Evolutionary conservation across 1,284 basidiomycete genomes (phyloP).

Genomic region (Naganishia sp.): DNA sequence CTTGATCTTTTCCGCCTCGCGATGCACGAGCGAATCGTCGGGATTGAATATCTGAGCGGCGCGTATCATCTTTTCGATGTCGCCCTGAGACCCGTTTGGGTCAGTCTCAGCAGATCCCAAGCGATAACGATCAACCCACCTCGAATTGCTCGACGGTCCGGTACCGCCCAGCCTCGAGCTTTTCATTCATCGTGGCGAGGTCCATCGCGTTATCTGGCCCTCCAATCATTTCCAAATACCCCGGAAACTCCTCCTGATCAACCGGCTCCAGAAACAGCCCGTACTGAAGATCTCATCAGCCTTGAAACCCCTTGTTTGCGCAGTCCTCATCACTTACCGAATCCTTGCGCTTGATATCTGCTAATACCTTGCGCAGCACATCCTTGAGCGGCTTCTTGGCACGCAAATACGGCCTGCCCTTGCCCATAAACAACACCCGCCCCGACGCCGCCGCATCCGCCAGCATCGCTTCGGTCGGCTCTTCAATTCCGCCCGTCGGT

Average conservation of each 20-base stretch:
- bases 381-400: conserved; percentile 22
- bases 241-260: conserved; percentile 47
- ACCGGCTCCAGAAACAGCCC: conserved; percentile 51
- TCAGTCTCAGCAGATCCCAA: background rate
- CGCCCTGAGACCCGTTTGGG: conserved; percentile 37
- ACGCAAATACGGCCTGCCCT: conserved; percentile 10
- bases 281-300: conserved; percentile 36
- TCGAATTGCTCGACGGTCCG: conserved; percentile 46
- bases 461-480: conserved; percentile 4
- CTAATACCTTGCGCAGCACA: conserved; percentile 12
- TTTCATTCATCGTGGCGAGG: conserved; percentile 52
- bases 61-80: conserved; percentile 44
- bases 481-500: background rate
- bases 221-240: conserved; percentile 50
- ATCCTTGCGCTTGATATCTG: conserved; percentile 19
- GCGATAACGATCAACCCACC: conserved; percentile 35
- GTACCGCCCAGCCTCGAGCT: conserved; percentile 48
- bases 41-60: conserved; percentile 51
- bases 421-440: conserved; percentile 11
- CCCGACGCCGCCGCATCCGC: conserved; percentile 6
- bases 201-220: conserved; percentile 54
- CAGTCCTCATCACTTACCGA: background rate
- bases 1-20: conserved; percentile 45
- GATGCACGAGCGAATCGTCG: conserved; percentile 45
- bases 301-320: background rate